Evolutionary conservation across 257 asterid species (phyloP).

Genomic region (Gentiana dahurica): DNA sequence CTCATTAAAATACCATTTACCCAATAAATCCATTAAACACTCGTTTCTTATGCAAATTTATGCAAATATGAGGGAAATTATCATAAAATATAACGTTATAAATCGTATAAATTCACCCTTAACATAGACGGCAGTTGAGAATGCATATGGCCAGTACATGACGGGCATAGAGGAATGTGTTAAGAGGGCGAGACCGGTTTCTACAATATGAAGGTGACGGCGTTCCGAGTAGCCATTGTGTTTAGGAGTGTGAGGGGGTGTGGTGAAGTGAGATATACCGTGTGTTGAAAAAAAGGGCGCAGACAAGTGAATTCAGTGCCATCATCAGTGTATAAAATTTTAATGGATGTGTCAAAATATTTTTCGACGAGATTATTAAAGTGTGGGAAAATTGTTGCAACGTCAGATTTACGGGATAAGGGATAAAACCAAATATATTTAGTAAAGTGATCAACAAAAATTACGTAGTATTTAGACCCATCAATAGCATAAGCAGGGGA

Average conservation of each 20-base stretch:
- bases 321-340: not conserved
- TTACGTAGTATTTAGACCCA: not conserved
- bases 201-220: not conserved
- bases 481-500: no score
- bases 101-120: no score
- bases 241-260: not conserved
- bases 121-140: not conserved
- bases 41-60: no score
- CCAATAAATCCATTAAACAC: no score
- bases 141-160: not conserved
- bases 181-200: not conserved
- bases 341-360: not conserved
- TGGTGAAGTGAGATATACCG: not conserved
- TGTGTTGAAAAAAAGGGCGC: not conserved
- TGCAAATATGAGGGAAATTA: no score
- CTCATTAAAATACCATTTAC: no score
- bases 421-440: slow-evolving; percentile 1
- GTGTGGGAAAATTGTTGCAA: not conserved
- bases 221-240: not conserved
- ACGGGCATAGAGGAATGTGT: not conserved
- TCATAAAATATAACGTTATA: no score
- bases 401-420: not conserved
- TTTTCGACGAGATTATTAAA: slow-evolving; percentile 8
- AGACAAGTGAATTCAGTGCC: not conserved
- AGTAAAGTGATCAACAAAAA: not conserved